Evolutionary conservation across 1,139 yeast species (phyloP).

Genomic region (Yamadazyma kanchanaburiensis): DNA sequence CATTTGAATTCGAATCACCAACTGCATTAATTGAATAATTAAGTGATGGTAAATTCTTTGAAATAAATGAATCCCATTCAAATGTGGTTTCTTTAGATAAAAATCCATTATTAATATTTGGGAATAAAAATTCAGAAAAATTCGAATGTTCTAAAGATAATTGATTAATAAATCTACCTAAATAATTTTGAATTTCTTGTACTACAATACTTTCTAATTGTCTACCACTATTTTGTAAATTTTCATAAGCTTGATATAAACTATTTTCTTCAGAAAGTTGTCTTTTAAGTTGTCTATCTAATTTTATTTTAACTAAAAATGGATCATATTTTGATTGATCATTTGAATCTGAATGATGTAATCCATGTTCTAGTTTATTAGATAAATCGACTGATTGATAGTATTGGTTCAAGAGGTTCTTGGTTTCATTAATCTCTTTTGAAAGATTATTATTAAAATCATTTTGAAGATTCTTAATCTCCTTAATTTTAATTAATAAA

Average conservation of each 20-base stretch:
- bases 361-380: conserved; percentile 29
- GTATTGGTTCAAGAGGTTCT: conserved; percentile 47
- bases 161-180: conserved; percentile 66
- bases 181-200: conserved; percentile 78
- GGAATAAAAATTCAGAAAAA: conserved; percentile 60
- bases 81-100: conserved; percentile 71
- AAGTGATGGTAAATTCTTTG: conserved; percentile 53
- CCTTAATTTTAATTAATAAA: conserved; percentile 78
- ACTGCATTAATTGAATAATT: conserved; percentile 29
- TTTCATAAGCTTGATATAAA: conserved; percentile 81
- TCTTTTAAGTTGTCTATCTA: conserved; percentile 74
- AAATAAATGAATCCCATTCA: conserved; percentile 88
- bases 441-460: conserved; percentile 78
- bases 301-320: conserved; percentile 62
- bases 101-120: conserved; percentile 70
- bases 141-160: conserved; percentile 68
- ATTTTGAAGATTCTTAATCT: conserved; percentile 73
- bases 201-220: conserved; percentile 88
- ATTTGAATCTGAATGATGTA: conserved; percentile 14
- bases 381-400: conserved; percentile 38
- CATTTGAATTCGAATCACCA: conserved; percentile 21
- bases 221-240: conserved; percentile 83
- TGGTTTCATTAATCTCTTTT: conserved; percentile 67
- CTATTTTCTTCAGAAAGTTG: conserved; percentile 84
- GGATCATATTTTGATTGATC: conserved; percentile 63